Conservation (phyloP, 2,329 filamentous ascomycete species). For the Sporothrix globosa region DNA sequence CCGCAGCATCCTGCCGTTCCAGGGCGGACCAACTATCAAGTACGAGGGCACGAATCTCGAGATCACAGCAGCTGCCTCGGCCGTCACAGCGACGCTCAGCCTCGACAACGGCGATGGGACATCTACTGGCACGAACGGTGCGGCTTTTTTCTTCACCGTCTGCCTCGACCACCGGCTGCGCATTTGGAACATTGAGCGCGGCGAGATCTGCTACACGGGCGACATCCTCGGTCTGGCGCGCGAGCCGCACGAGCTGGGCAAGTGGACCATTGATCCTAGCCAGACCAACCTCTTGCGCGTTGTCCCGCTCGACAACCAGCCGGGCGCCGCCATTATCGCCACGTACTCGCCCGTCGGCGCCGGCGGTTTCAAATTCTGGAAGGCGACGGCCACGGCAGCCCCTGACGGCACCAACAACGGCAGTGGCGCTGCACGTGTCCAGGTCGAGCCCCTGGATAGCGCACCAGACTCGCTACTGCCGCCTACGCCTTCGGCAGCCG, state of each 20-base stretch:
- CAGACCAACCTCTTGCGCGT: slow-evolving; percentile 77
- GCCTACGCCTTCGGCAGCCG: slow-evolving; percentile 69
- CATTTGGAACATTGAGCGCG: slow-evolving; percentile 85
- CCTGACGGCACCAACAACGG: slow-evolving; percentile 47
- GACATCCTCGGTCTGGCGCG: slow-evolving; percentile 74
- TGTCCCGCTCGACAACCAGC: slow-evolving; percentile 54
- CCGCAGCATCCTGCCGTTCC: slow-evolving; percentile 67
- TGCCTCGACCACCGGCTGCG: slow-evolving; percentile 87
- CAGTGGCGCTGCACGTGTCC: slow-evolving; percentile 48
- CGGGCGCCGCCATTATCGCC: slow-evolving; percentile 63
- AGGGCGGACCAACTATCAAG: slow-evolving; percentile 64
- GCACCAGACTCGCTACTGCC: slow-evolving; percentile 66
- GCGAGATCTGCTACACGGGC: slow-evolving; percentile 73
- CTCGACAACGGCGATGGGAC: slow-evolving; percentile 49
- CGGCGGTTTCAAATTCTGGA: slow-evolving; percentile 95
- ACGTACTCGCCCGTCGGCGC: slow-evolving; percentile 87
- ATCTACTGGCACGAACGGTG: not conserved
- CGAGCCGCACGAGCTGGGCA: slow-evolving; percentile 69
- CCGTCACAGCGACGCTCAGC: slow-evolving; percentile 57
- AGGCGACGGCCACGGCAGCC: slow-evolving; percentile 62
- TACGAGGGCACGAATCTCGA: slow-evolving; percentile 69
- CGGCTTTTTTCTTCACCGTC: slow-evolving; percentile 70
- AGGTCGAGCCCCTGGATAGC: slow-evolving; percentile 61
- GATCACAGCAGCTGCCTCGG: slow-evolving; percentile 67
- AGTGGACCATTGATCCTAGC: slow-evolving; percentile 76